These are phyloP conservation scores for Truncatella angustata DNA, from an alignment of 2,329 filamentous ascomycete genomes.

Conservation along the genomic window DNA sequence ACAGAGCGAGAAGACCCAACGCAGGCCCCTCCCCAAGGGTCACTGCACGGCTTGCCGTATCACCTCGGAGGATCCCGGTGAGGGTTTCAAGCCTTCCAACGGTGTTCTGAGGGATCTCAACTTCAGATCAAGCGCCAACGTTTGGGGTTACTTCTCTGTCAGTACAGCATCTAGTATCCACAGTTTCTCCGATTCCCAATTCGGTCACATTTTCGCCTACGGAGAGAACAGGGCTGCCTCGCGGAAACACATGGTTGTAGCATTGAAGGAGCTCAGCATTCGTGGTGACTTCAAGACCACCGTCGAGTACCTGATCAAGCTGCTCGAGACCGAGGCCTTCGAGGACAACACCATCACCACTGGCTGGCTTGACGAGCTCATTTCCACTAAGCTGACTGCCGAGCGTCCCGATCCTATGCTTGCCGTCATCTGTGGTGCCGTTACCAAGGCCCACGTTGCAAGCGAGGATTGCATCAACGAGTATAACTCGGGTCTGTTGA, in stretches of 20 bases:
- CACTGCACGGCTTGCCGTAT: slow-evolving; percentile 99
- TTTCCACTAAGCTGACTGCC: slow-evolving; percentile 94
- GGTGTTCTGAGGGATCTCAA: slow-evolving; percentile 99
- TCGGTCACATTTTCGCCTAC: slow-evolving; percentile 98
- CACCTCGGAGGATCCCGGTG: slow-evolving; percentile 96
- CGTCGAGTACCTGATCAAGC: slow-evolving; percentile 97
- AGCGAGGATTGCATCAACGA: slow-evolving; percentile 85
- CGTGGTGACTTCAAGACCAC: slow-evolving; percentile 99
- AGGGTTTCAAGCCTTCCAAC: slow-evolving; percentile 99
- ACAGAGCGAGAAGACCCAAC: slow-evolving; percentile 78
- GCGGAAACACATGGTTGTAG: slow-evolving; percentile 98
- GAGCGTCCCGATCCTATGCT: slow-evolving; percentile 92
- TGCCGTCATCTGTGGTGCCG: slow-evolving; percentile 92
- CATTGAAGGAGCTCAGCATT: slow-evolving; percentile 97
- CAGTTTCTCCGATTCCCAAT: slow-evolving; percentile 98
- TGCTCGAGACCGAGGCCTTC: slow-evolving; percentile 96
- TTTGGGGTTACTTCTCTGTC: slow-evolving; percentile 99
- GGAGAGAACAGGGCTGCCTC: slow-evolving; percentile 96
- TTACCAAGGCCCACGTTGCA: slow-evolving; percentile 92
- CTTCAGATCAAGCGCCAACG: slow-evolving; percentile 97
- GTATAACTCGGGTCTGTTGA: slow-evolving; percentile 86
- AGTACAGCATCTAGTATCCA: slow-evolving; percentile 95
- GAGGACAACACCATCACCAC: slow-evolving; percentile 99
- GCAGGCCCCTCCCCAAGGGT: slow-evolving; percentile 88
- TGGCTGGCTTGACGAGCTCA: slow-evolving; percentile 97